Percentiles rank a stretch among this genome's conserved stretches.
Evolutionary conservation across 2,329 filamentous ascomycete species (phyloP).

Genomic region (Drechslerella stenobrocha): DNA sequence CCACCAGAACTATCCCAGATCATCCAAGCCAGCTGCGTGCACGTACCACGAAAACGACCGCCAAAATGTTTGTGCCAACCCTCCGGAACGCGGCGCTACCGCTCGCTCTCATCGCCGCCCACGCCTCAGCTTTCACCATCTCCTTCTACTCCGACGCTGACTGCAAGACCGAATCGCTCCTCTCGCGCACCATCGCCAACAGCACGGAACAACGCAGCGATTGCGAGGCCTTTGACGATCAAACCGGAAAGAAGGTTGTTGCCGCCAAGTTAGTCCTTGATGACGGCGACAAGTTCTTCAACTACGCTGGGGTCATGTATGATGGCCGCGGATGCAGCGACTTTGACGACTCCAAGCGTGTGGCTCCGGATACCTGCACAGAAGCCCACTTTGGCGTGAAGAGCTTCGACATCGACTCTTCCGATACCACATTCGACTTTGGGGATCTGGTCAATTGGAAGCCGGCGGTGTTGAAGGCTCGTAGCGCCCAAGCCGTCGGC

Average conservation of each 20-base stretch:
- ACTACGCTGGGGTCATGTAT: neutral
- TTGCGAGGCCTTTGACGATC: neutral
- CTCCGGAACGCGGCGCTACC: neutral
- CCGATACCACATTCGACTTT: neutral
- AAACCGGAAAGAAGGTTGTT: neutral
- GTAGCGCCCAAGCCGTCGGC: neutral
- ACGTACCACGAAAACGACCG: neutral
- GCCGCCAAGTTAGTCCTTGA: neutral
- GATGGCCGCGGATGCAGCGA: neutral
- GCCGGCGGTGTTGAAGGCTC: no score
- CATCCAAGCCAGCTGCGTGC: neutral
- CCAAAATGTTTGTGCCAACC: neutral
- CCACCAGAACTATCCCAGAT: neutral
- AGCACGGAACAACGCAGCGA: neutral
- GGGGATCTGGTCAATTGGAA: neutral
- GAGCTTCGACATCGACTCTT: neutral
- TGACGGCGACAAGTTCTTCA: neutral
- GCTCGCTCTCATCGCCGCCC: neutral
- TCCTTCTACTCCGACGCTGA: slow-evolving; percentile 11
- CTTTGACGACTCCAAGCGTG: neutral
- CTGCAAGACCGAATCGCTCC: neutral
- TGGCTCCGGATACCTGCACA: neutral
- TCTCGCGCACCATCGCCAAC: neutral
- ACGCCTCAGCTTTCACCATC: slow-evolving; percentile 10
- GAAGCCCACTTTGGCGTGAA: neutral